Percentiles rank a stretch among this genome's conserved stretches.
Conservation (phyloP, 805 yeast species). For the Pichia paraexigua region DNA sequence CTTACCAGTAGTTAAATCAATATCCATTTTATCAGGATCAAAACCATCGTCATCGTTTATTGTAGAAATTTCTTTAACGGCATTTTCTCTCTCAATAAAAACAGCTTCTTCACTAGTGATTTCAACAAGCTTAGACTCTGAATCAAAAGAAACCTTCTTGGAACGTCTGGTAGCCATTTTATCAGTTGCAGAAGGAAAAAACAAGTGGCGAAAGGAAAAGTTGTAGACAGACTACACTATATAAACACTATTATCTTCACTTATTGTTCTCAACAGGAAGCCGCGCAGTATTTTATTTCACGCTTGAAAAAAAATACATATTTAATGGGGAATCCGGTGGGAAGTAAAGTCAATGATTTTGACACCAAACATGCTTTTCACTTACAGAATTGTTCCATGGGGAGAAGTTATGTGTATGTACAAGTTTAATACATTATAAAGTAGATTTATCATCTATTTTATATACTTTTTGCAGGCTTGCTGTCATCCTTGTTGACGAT, state of each 20-base stretch:
- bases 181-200: not conserved
- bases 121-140: constrained; percentile 8
- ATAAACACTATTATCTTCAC: not conserved
- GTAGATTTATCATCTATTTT: not conserved
- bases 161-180: constrained; percentile 7
- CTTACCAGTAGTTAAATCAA: constrained; percentile 13
- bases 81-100: not conserved
- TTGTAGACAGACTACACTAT: not conserved
- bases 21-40: constrained; percentile 11
- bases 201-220: not conserved
- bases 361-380: too few relatives aligned
- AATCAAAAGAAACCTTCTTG: constrained; percentile 12
- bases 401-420: not conserved
- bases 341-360: too few relatives aligned
- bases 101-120: constrained; percentile 6
- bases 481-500: constrained; percentile 8
- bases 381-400: too few relatives aligned
- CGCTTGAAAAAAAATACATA: not conserved
- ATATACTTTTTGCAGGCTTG: not conserved
- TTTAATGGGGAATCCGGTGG: too few relatives aligned
- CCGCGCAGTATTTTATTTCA: not conserved
- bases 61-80: not conserved
- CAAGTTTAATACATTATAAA: not conserved
- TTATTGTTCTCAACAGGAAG: not conserved
- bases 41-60: constrained; percentile 1